Percentiles rank a stretch among this genome's conserved stretches.
phyloP scores from a whole-genome alignment of 805 yeast genomes.

The Wickerhamomyces chambardii region DNA sequence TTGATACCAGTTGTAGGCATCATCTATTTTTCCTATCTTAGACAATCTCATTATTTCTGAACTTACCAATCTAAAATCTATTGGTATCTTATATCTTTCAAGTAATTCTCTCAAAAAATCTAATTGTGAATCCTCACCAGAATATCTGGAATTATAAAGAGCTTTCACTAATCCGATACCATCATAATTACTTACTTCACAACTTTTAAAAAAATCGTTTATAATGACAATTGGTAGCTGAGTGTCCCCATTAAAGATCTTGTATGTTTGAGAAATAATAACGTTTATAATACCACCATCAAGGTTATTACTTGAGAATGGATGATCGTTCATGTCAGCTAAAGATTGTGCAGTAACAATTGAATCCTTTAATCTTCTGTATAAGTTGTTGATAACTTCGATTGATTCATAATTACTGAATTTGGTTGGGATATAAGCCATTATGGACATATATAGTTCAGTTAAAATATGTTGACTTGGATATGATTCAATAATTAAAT shows the following conservation, averaged over 20 bases:
- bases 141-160: background rate
- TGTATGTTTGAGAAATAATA: slow-evolving; percentile 7
- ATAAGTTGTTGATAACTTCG: background rate
- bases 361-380: background rate
- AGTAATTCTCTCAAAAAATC: slow-evolving; percentile 2
- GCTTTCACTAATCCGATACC: slow-evolving; percentile 2
- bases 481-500: slow-evolving; percentile 1
- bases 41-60: slow-evolving; percentile 3
- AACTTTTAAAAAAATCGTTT: slow-evolving; percentile 4
- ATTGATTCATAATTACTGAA: background rate
- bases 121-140: background rate
- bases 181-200: slow-evolving; percentile 2
- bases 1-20: slow-evolving; percentile 6
- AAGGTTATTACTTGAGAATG: slow-evolving; percentile 4
- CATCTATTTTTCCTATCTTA: slow-evolving; percentile 1
- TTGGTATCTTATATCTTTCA: slow-evolving; percentile 1
- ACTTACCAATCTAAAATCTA: slow-evolving; percentile 2
- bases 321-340: slow-evolving; percentile 1
- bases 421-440: slow-evolving; percentile 6
- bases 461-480: slow-evolving; percentile 9
- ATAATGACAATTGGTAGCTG: slow-evolving; percentile 8
- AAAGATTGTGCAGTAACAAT: slow-evolving; percentile 1
- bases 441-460: slow-evolving; percentile 8
- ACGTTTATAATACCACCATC: slow-evolving; percentile 10
- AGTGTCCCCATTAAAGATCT: slow-evolving; percentile 3